Evolutionary conservation across 192 early-diverging fungal genomes (phyloP), one percentile per base, ranked within the genome.

Genomic region (Endogone sp.): DNA sequence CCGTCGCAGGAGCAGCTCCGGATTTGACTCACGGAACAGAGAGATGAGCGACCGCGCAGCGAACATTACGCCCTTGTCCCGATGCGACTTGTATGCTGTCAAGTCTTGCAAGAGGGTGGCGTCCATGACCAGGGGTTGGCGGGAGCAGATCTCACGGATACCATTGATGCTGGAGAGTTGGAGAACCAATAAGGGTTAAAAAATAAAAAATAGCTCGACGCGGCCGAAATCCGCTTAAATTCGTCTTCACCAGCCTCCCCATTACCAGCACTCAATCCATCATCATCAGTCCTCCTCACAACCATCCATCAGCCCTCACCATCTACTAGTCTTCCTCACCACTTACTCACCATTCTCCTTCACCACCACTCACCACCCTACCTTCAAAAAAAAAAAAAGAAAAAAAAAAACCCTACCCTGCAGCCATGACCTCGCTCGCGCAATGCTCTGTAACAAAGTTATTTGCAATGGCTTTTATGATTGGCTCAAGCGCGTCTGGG

Each of bases 1-100:
- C 75, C 94, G 95, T 73, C 93, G 92, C 59, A 87, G 82, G 23
- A 99, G 84, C 84, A 99, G 75, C 79, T 94, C 90, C 4, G 98
- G 98, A 79, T 99, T 98, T 65, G 96, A 76, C 68, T 98, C 95
- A 25, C 98, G 82, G 86, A 90, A 99, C n/a, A 99, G 85, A 26
- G 84, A 82, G 64, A 99, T 88, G 72, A 99, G 78, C 3, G 94
- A 90, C 60, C 96, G 84, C 2, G 93, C 93, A 3, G 94, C 98
- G 81, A 92, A 95, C 88, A 93, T 93, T 21, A 97, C 91, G 37
- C 92, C 92, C 85, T 98, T 99, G 72, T 98, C 93, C 22, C 90
- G 85, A 75, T 96, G 92, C 70, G 91, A 90, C 81, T 94, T 94
- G 81, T 94, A 98, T 57, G 93, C 88, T 11, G 94, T 87, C 78